Percentiles rank a stretch among this genome's conserved stretches.
These are phyloP conservation scores for Ogataea paraovalis DNA, from an alignment of 805 yeast genomes.

Conservation along the genomic window DNA sequence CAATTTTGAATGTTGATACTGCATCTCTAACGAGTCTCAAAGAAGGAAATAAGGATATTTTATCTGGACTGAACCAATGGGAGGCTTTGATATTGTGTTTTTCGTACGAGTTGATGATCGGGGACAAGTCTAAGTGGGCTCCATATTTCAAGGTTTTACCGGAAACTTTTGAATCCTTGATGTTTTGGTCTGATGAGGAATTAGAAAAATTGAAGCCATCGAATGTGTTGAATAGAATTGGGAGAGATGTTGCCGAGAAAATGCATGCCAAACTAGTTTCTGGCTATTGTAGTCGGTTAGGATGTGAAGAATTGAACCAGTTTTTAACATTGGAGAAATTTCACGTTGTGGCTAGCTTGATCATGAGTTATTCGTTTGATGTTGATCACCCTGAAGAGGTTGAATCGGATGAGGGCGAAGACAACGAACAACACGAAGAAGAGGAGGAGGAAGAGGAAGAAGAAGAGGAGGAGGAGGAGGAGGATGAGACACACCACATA, in stretches of 20 bases:
- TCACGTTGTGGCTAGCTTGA: slow-evolving; percentile 69
- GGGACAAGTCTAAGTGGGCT: slow-evolving; percentile 54
- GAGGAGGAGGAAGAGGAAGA: slow-evolving; percentile 30
- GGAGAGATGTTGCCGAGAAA: slow-evolving; percentile 59
- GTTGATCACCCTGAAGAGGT: slow-evolving; percentile 42
- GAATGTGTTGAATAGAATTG: slow-evolving; percentile 63
- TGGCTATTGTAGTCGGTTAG: slow-evolving; percentile 35
- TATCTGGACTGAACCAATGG: slow-evolving; percentile 62
- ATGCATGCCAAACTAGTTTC: slow-evolving; percentile 50
- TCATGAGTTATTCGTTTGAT: slow-evolving; percentile 91
- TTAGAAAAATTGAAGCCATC: slow-evolving; percentile 62
- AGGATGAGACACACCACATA: slow-evolving; percentile 16
- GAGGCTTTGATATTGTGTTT: slow-evolving; percentile 67
- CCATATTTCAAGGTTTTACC: slow-evolving; percentile 76
- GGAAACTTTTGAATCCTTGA: slow-evolving; percentile 54
- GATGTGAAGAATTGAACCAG: slow-evolving; percentile 30
- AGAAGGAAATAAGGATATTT: slow-evolving; percentile 32
- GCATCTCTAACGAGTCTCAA: slow-evolving; percentile 38
- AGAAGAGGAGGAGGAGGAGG: slow-evolving; percentile 27
- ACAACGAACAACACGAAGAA: slow-evolving; percentile 33
- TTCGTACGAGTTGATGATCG: slow-evolving; percentile 52
- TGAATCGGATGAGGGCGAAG: slow-evolving; percentile 23
- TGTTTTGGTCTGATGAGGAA: slow-evolving; percentile 76
- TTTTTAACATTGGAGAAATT: slow-evolving; percentile 52
- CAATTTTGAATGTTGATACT: slow-evolving; percentile 57